A percentile compares a stretch with the other conserved stretches of the same genome.
Evolutionary conservation across 2,329 filamentous ascomycete genomes (phyloP).

Genomic region (Xylariales sp.): DNA sequence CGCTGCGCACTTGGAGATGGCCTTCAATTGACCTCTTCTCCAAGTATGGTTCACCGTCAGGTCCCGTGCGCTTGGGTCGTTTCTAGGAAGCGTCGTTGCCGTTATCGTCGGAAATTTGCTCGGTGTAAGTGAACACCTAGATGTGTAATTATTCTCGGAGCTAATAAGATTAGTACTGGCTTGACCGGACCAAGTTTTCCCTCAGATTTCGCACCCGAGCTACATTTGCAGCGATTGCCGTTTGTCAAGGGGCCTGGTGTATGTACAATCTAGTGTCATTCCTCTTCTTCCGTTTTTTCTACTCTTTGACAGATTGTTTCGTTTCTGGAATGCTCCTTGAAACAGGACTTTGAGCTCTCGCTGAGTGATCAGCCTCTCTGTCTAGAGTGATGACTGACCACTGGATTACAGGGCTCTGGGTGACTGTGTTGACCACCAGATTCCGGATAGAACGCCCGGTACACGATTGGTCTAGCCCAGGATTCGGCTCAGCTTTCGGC

Average conservation of each 20-base stretch:
- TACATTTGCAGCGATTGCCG: constrained; percentile 65
- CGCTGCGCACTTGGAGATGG: neutral
- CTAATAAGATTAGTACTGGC: constrained; percentile 53
- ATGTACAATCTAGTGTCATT: constrained; percentile 18
- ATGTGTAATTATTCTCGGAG: constrained; percentile 16
- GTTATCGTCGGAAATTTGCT: constrained; percentile 74
- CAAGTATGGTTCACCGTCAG: constrained; percentile 76
- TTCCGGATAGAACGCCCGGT: constrained; percentile 68
- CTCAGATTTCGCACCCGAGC: constrained; percentile 65
- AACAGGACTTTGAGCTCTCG: constrained; percentile 22
- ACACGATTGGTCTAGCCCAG: constrained; percentile 73
- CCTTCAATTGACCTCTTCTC: constrained; percentile 20
- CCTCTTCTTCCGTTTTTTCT: too few relatives aligned
- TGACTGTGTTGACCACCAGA: constrained; percentile 71
- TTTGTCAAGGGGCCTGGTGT: constrained; percentile 74
- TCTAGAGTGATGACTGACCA: constrained; percentile 14
- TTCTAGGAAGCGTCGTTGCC: constrained; percentile 75
- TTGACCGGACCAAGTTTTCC: constrained; percentile 68
- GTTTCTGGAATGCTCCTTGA: constrained; percentile 17
- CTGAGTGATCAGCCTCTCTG: constrained; percentile 13
- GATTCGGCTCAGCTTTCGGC: constrained; percentile 74
- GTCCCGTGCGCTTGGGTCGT: constrained; percentile 75
- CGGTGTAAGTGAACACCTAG: constrained; percentile 58
- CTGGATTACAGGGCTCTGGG: constrained; percentile 67
- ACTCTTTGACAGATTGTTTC: constrained; percentile 4